Evolutionary conservation across 2,329 filamentous ascomycete genomes (phyloP), one percentile per base, ranked within the genome.

Genomic region (Rhexocercosporidium sp.): DNA sequence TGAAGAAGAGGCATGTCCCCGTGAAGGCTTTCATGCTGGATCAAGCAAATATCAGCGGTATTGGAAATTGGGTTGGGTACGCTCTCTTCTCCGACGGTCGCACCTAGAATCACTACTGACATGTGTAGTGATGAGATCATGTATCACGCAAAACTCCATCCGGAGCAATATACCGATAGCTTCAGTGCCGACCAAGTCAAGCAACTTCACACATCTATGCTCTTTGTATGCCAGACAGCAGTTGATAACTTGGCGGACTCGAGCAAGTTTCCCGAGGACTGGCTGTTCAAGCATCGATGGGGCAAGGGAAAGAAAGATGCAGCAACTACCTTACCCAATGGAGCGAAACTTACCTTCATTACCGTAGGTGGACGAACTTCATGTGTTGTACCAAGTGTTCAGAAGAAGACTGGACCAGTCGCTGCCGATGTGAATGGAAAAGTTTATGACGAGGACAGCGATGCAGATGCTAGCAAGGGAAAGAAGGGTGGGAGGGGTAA

Each of bases 31-130:
- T 97, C 22, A 82, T 99, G 14, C 84, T 98, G 3, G 93, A 98
- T 76, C 96, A 99, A 79, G 85, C 88, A 20, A 92, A 92, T 77
- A 92, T 98, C 69, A 96, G 92, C 75, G 96, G 96, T 8, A 92
- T 99, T 69, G 96, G 96, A 0, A 98, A 98, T 77, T 99, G 95
- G 95, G 95, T 99, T 63, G 94, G 91, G 81, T 87, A 78, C 71
- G 83, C 77, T 16, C 62, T 34, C 20, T 18, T 20, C 12, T 47
- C 29, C 46, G 27, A 29, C 20, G 18, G 12, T 20, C 31, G 16
- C 4, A 39, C 14, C 14, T 9, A 37, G 4, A 49, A n/a, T 14
- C 54, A 22, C 25, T 61, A 62, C 59, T 65, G 39, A 61, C 18
- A 29, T 57, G 16, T 25, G 74, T 61, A 85, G 86, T 0, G 96